Conservation (phyloP, 2,329 filamentous ascomycete species). For the Colletotrichum chlorophyti region DNA sequence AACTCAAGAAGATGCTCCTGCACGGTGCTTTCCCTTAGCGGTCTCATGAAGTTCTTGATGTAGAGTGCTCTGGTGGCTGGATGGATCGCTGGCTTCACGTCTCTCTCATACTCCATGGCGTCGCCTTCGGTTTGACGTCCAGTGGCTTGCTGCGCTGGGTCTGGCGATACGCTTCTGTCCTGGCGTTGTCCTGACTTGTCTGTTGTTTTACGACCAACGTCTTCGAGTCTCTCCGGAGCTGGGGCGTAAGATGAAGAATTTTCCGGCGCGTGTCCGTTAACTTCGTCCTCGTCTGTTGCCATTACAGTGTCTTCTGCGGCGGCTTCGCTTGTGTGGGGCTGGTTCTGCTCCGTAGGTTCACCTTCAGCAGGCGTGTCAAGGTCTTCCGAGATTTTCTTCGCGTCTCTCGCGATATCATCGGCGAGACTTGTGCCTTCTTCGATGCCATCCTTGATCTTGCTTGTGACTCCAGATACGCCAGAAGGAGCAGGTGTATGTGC, state of each 20-base stretch:
- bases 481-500: background rate
- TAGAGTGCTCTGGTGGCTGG: constrained; percentile 81
- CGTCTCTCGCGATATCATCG: constrained; percentile 21
- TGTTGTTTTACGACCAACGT: background rate
- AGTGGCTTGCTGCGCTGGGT: background rate
- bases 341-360: constrained; percentile 7
- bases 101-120: constrained; percentile 41
- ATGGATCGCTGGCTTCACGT: constrained; percentile 67
- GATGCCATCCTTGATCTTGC: constrained; percentile 10
- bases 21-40: constrained; percentile 73
- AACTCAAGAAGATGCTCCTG: constrained; percentile 73
- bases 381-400: constrained; percentile 5
- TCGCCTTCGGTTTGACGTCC: constrained; percentile 27
- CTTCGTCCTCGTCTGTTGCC: background rate
- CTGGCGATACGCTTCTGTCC: background rate
- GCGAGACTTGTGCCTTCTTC: constrained; percentile 12
- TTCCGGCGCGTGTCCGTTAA: background rate
- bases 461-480: constrained; percentile 5
- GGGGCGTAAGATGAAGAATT: background rate
- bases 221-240: background rate
- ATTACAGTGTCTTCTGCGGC: constrained; percentile 1
- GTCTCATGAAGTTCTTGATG: constrained; percentile 89
- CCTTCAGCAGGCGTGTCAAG: background rate
- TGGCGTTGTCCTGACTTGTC: background rate
- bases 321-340: background rate